Percentiles rank a stretch among this genome's conserved stretches.
These are phyloP conservation scores for Talaromyces sp. DNA, from an alignment of 2,329 filamentous ascomycete genomes.

Conservation along the genomic window DNA sequence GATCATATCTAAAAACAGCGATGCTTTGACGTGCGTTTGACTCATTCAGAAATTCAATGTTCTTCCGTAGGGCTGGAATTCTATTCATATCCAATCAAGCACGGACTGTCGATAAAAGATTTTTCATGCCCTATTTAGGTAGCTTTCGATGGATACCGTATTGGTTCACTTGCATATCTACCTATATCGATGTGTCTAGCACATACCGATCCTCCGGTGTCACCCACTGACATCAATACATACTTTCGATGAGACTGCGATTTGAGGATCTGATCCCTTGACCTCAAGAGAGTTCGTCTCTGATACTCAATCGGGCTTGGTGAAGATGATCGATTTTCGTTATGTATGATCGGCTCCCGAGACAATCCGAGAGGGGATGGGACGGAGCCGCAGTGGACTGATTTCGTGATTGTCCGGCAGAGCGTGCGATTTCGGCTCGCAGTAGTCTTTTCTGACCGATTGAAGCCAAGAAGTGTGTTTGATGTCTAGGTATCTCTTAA, in stretches of 20 bases:
- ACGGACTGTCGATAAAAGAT: background rate
- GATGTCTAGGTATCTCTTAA: no score
- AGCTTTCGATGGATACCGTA: no score
- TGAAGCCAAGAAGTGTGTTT: no score
- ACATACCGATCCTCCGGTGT: no score
- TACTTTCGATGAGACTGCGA: background rate
- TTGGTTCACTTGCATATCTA: no score
- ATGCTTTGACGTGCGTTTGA: background rate
- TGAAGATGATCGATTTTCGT: background rate
- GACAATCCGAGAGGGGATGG: background rate
- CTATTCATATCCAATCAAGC: background rate
- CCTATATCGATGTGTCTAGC: no score
- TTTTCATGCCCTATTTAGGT: background rate
- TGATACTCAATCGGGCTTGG: no score
- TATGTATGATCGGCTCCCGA: background rate
- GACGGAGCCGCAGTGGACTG: constrained; percentile 2
- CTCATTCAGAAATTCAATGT: background rate
- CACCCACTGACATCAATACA: no score
- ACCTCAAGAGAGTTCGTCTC: no score
- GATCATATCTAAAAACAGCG: background rate
- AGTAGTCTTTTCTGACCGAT: no score
- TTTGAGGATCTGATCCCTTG: no score
- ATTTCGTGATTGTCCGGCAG: background rate
- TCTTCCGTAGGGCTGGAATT: background rate
- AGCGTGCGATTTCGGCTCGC: no score